These are phyloP conservation scores for Casuarina glauca DNA, from an alignment of 306 rosid genomes.

Conservation along the genomic window DNA sequence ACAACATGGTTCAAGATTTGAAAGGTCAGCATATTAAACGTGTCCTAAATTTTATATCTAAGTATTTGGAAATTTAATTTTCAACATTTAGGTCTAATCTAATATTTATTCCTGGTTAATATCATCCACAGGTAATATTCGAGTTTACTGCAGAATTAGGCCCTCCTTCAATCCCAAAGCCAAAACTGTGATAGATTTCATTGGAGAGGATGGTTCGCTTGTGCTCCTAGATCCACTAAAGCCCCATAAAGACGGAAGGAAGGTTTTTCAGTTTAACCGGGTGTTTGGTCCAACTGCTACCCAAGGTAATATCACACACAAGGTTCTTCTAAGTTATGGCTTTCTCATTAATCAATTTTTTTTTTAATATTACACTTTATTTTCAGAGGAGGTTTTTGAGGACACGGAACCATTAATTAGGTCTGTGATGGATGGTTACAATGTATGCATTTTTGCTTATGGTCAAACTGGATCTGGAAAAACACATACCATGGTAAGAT, in stretches of 20 bases:
- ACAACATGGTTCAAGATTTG: constrained; percentile 90
- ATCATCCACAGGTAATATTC: constrained; percentile 64
- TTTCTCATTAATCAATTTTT: constrained; percentile 17
- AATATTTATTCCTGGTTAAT: constrained; percentile 18
- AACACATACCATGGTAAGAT: constrained; percentile 91
- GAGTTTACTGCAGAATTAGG: constrained; percentile 93
- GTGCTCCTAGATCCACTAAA: constrained; percentile 70
- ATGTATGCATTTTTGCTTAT: constrained; percentile 88
- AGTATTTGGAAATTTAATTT: not conserved
- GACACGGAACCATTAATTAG: constrained; percentile 83
- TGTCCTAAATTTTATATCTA: not conserved
- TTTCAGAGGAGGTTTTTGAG: constrained; percentile 70
- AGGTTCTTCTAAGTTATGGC: constrained; percentile 1
- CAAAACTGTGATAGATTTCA: constrained; percentile 56
- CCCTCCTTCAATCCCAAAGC: constrained; percentile 56
- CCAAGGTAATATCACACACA: constrained; percentile 59
- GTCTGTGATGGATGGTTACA: constrained; percentile 95
- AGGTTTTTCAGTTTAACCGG: constrained; percentile 69
- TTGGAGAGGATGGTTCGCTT: constrained; percentile 83
- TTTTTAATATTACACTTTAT: not conserved
- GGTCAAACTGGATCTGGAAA: constrained; percentile 99
- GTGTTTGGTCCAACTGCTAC: constrained; percentile 72
- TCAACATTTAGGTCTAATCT: constrained; percentile 7
- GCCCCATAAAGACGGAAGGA: constrained; percentile 63
- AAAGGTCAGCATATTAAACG: constrained; percentile 55